A percentile compares a stretch with the other conserved stretches of the same genome.
These are phyloP conservation scores for Fusarium anthophilum DNA, from an alignment of 2,329 filamentous ascomycete species.

Conservation along the genomic window DNA sequence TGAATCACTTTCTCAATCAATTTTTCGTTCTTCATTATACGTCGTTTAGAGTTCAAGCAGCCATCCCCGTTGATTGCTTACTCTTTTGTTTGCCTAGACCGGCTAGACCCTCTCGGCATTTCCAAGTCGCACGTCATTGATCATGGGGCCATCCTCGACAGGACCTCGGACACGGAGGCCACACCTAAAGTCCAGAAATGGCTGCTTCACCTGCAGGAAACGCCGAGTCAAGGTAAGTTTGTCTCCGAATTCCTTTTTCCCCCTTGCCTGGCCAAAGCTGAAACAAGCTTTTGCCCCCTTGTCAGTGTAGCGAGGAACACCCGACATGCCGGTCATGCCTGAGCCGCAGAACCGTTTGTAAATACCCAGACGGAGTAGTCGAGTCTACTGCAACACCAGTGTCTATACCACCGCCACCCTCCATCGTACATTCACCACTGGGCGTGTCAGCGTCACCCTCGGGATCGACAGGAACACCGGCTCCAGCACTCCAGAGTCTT, in stretches of 20 bases:
- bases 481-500: not conserved
- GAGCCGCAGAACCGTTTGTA: not conserved
- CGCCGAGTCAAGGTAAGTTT: not conserved
- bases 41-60: rapidly evolving
- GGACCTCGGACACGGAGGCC: not conserved
- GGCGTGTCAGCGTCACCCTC: rapidly evolving
- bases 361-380: not conserved
- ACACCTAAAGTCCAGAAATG: not conserved
- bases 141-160: not conserved
- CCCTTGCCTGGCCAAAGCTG: rapidly evolving
- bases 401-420: rapidly evolving
- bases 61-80: rapidly evolving
- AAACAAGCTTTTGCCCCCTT: not conserved
- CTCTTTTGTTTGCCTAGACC: not conserved
- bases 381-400: rapidly evolving
- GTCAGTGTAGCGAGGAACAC: not conserved
- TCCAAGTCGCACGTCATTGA: not conserved
- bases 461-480: rapidly evolving
- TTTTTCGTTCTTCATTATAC: not conserved
- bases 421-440: rapidly evolving
- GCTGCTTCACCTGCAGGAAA: not conserved
- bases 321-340: not conserved
- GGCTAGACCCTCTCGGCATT: not conserved
- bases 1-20: rapidly evolving
- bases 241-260: not conserved